Base-by-base conservation (phyloP, 768 basidiomycete genomes). In the Arthromyces matolae region DNA sequence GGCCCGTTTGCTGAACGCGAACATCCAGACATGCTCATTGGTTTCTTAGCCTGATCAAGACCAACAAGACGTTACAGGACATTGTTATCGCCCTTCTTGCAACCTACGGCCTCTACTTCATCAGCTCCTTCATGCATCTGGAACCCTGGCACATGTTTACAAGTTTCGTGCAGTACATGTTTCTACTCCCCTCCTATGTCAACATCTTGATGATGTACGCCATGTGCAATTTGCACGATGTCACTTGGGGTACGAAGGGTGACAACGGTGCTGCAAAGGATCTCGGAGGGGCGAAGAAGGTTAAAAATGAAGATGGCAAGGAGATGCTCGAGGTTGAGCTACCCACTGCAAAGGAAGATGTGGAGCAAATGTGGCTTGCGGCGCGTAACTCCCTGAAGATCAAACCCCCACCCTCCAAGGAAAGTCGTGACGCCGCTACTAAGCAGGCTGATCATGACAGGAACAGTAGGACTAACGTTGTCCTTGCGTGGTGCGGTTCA, bases 81-180 rank as follows among this genome's bases (percentile, higher is more conserved):
- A 93, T 96, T 61, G 80, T 88, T 34, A 82, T 89, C 49, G 90
- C 87, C 42, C 71, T 94, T 48, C 68, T 81, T 53, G 78, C 83
- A 59, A 84, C 92, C 49, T 86, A 88, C 69, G 78, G 86, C 64
- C 76, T 93, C 53, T 98, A 92, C 75, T 77, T 96, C 60, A 67
- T 95, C 59, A 79, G 85, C 50, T 91, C 88, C 7, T 69, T 95
- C 65, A 82, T 98, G 70, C 90, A 94, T 58, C 67, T 92, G 29
- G 94, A 98, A 63, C 94, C 93, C 0, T 95, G 93, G 92, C 94
- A 97, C 76, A 88, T 97, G 81, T 79, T 97, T 67, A 95, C 94
- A 10, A 90, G 84, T 47, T 93, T 94, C 75, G 60, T 83, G 38
- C 89, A 94, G 64, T 98, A 95, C 68, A 77, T 96, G 76, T 89